Conservation (phyloP, 208 protist genomes). For the Leptomonas seymouri region DNA sequence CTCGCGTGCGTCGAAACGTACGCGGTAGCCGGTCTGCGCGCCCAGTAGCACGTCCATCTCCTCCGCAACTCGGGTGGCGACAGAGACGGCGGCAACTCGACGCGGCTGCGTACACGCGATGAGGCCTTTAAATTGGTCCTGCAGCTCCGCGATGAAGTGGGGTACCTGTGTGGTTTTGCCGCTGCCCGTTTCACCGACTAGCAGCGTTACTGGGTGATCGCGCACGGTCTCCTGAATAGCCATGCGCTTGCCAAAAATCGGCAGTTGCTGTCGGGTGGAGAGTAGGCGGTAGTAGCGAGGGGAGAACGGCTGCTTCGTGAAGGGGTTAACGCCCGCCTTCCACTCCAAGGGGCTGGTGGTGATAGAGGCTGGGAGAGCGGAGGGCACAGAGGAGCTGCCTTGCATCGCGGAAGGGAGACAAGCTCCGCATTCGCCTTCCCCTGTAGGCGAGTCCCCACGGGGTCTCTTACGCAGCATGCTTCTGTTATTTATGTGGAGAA, state of each 20-base stretch:
- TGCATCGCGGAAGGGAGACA: neutral
- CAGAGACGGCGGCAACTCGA: constrained; percentile 98
- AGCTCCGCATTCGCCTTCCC: neutral
- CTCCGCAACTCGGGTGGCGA: constrained; percentile 98
- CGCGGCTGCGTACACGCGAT: constrained; percentile 98
- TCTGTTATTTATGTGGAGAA: neutral
- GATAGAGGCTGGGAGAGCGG: neutral
- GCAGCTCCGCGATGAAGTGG: constrained; percentile 88
- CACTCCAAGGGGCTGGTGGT: neutral
- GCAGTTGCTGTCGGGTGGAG: constrained; percentile 48
- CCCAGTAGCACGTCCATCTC: constrained; percentile 98
- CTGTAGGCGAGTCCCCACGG: neutral
- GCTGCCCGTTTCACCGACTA: constrained; percentile 96
- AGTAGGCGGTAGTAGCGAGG: constrained; percentile 53
- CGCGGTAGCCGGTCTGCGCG: constrained; percentile 98
- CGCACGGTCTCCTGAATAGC: constrained; percentile 74
- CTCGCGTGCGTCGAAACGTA: constrained; percentile 98
- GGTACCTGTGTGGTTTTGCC: constrained; percentile 98
- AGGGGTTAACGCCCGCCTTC: constrained; percentile 30
- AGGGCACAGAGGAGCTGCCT: neutral
- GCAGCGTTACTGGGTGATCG: constrained; percentile 81
- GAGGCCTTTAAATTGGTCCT: constrained; percentile 23
- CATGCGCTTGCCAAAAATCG: constrained; percentile 58
- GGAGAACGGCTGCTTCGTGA: constrained; percentile 57
- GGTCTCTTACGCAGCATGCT: constrained; percentile 3